These are phyloP conservation scores for Sarocladiaceae sp. DNA, from an alignment of 2,329 filamentous ascomycete species.

Conservation along the genomic window DNA sequence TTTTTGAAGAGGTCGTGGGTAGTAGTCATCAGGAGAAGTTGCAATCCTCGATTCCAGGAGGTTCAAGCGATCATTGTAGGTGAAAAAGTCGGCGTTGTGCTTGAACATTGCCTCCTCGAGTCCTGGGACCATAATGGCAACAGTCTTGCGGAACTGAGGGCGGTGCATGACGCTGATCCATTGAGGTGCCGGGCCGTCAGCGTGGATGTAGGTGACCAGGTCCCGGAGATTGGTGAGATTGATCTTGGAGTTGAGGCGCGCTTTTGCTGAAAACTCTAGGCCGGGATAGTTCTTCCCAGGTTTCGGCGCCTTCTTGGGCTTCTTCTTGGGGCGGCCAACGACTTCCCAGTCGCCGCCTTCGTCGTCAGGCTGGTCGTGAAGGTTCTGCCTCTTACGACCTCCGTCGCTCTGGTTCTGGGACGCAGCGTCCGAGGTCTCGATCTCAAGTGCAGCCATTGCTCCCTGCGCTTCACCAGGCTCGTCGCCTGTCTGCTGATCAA, in stretches of 20 bases:
- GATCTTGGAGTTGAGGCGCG: conserved; percentile 58
- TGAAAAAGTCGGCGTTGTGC: conserved; percentile 45
- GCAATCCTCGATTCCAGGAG: conserved; percentile 25
- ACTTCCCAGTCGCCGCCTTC: conserved; percentile 48
- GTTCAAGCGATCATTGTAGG: conserved; percentile 35
- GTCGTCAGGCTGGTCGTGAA: conserved; percentile 38
- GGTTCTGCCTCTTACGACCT: conserved; percentile 45
- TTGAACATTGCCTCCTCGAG: conserved; percentile 89
- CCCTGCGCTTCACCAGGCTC: neutral
- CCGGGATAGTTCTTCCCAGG: conserved; percentile 52
- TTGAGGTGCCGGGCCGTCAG: conserved; percentile 60
- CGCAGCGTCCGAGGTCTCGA: conserved; percentile 1
- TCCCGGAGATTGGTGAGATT: conserved; percentile 60
- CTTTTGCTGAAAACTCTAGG: conserved; percentile 51
- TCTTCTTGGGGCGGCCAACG: conserved; percentile 51
- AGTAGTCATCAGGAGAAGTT: conserved; percentile 56
- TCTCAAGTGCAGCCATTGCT: conserved; percentile 8
- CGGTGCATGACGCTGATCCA: conserved; percentile 62
- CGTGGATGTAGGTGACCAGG: conserved; percentile 62
- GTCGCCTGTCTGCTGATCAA: neutral
- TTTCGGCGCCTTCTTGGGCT: conserved; percentile 56
- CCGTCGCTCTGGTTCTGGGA: conserved; percentile 25
- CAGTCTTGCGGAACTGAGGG: conserved; percentile 69
- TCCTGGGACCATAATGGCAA: conserved; percentile 87
- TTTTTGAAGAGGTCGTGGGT: conserved; percentile 48